These are phyloP conservation scores for Phanerodontia chrysosporium DNA, from an alignment of 768 basidiomycete genomes.

Conservation along the genomic window DNA sequence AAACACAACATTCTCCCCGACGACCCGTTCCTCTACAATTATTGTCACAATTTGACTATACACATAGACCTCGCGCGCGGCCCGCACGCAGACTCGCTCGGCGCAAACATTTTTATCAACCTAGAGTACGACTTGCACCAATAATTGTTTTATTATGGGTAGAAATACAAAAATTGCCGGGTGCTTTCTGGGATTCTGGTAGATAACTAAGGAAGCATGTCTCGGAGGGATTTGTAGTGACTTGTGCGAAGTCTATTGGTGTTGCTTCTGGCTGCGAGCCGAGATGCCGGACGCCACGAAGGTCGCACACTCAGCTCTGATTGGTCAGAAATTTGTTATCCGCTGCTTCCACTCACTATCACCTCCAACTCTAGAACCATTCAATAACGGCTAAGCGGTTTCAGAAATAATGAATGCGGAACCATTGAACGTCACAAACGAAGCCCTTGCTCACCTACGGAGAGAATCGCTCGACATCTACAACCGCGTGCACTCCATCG, in stretches of 20 bases:
- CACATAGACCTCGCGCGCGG: not conserved
- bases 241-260: too few relatives aligned
- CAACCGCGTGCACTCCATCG: conserved; percentile 86
- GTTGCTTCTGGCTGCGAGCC: too few relatives aligned
- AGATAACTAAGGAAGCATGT: too few relatives aligned
- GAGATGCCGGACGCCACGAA: not conserved
- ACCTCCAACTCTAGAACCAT: not conserved
- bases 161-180: not conserved
- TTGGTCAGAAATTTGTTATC: not conserved
- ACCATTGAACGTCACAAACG: not conserved
- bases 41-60: not conserved
- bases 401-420: not conserved
- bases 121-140: not conserved
- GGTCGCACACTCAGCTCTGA: not conserved
- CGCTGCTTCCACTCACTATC: not conserved
- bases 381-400: not conserved
- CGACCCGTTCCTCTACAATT: not conserved
- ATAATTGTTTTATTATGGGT: not conserved
- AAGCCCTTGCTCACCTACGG: conserved; percentile 48
- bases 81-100: not conserved
- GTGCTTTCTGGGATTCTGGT: not conserved
- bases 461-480: conserved; percentile 74
- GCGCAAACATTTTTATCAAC: not conserved
- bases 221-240: too few relatives aligned
- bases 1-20: not conserved